Percentiles rank a stretch among this genome's conserved stretches.
These are phyloP conservation scores for Leccinum truebloodii DNA, from an alignment of 768 basidiomycete genomes.

Conservation along the genomic window DNA sequence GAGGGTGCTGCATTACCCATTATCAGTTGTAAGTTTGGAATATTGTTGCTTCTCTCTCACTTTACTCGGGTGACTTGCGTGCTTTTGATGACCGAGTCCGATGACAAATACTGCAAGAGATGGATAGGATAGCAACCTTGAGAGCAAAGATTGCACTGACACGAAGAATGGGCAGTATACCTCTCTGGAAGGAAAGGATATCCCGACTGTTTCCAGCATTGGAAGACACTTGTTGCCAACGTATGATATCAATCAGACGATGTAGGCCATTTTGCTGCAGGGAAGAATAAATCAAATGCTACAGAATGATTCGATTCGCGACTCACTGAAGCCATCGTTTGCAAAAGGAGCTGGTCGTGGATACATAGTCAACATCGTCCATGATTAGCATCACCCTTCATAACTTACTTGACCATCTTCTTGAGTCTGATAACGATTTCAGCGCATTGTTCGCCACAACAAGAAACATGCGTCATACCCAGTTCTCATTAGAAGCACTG, in stretches of 20 bases:
- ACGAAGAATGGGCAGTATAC: constrained; percentile 52
- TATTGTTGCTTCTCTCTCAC: constrained; percentile 32
- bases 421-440: constrained; percentile 34
- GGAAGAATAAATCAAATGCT: neutral
- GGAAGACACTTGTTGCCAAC: constrained; percentile 44
- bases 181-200: constrained; percentile 59
- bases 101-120: constrained; percentile 51
- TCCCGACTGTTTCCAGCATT: constrained; percentile 36
- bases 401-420: constrained; percentile 52
- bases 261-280: constrained; percentile 51
- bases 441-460: neutral
- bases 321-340: constrained; percentile 40
- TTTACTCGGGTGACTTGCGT: constrained; percentile 52
- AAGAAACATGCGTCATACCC: constrained; percentile 37
- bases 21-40: constrained; percentile 9
- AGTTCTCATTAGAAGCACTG: constrained; percentile 37
- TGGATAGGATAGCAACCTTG: neutral
- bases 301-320: neutral
- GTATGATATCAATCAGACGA: constrained; percentile 51
- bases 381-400: constrained; percentile 6
- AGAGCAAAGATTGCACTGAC: constrained; percentile 30
- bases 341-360: constrained; percentile 39
- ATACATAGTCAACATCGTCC: constrained; percentile 3
- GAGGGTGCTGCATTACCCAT: constrained; percentile 37
- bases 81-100: constrained; percentile 59